Conservation (phyloP, 768 basidiomycete genomes). For the Terana coerulea region DNA sequence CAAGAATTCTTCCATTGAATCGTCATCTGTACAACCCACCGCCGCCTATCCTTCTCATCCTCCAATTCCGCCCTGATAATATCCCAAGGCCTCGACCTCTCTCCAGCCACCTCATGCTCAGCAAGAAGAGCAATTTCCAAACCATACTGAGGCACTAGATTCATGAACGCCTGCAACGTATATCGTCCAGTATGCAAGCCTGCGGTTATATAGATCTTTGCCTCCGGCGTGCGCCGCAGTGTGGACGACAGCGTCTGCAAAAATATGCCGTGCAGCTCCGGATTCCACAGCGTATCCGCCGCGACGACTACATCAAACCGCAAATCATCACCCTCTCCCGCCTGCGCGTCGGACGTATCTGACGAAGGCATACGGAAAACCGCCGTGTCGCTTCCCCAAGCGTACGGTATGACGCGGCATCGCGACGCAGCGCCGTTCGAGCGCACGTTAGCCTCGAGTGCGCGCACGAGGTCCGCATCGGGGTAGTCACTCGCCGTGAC, state of each 20-base stretch:
- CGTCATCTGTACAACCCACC: constrained; percentile 68
- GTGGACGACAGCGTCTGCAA: constrained; percentile 47
- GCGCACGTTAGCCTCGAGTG: constrained; percentile 53
- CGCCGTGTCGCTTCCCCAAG: constrained; percentile 58
- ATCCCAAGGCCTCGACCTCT: constrained; percentile 44
- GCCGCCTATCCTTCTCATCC: constrained; percentile 62
- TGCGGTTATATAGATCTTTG: constrained; percentile 64
- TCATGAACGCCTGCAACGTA: constrained; percentile 60
- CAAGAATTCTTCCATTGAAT: constrained; percentile 23
- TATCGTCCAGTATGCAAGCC: constrained; percentile 77
- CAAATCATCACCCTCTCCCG: not conserved
- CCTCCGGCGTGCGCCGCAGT: constrained; percentile 36
- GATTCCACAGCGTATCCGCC: constrained; percentile 78
- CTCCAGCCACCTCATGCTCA: constrained; percentile 47
- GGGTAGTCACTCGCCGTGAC: constrained; percentile 72
- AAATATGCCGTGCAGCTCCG: constrained; percentile 52
- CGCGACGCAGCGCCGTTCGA: constrained; percentile 44
- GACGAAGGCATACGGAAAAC: constrained; percentile 19
- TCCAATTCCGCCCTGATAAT: constrained; percentile 48
- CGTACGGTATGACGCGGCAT: constrained; percentile 54
- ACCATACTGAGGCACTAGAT: constrained; percentile 32
- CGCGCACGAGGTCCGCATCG: constrained; percentile 54
- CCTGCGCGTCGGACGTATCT: constrained; percentile 13
- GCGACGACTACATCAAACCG: constrained; percentile 66
- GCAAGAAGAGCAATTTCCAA: constrained; percentile 41